A percentile compares a stretch with the other conserved stretches of the same genome.
Evolutionary conservation across 192 early-diverging fungal species (phyloP).

Genomic region (Coemansia sp.): DNA sequence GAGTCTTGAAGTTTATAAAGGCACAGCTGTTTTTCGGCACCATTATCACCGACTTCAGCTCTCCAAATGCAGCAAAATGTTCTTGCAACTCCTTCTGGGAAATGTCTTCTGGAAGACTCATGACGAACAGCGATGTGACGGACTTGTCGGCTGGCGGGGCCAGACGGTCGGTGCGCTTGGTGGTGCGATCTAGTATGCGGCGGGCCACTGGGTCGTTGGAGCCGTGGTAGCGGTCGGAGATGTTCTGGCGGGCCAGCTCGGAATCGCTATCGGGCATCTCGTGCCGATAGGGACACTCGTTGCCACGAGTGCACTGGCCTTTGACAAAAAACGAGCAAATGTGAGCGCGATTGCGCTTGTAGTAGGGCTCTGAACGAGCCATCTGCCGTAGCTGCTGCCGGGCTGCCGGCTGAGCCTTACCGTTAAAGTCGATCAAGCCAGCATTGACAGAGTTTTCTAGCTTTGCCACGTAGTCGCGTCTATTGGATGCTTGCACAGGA

Average conservation of each 20-base stretch:
- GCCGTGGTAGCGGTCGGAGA: conserved; percentile 92
- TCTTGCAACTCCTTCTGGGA: conserved; percentile 66
- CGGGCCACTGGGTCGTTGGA: conserved; percentile 92
- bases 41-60: conserved; percentile 83
- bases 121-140: conserved; percentile 83
- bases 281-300: conserved; percentile 94
- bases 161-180: conserved; percentile 47
- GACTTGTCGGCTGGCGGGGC: conserved; percentile 74
- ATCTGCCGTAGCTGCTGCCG: conserved; percentile 71
- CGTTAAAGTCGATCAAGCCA: conserved; percentile 31
- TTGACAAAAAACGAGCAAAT: conserved; percentile 97
- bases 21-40: conserved; percentile 79
- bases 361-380: conserved; percentile 84
- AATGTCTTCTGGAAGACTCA: conserved; percentile 71
- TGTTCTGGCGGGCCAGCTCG: conserved; percentile 87
- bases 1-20: conserved; percentile 84
- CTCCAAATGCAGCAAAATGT: conserved; percentile 81
- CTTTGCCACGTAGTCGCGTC: conserved; percentile 82
- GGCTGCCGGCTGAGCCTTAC: conserved; percentile 50
- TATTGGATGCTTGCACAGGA: conserved; percentile 82
- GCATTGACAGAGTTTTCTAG: conserved; percentile 54
- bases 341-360: conserved; percentile 84
- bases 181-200: conserved; percentile 69
- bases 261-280: conserved; percentile 79
- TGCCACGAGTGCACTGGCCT: conserved; percentile 92